Conservation (phyloP, 441 rosid genomes). For the Macaranga tanarius region DNA sequence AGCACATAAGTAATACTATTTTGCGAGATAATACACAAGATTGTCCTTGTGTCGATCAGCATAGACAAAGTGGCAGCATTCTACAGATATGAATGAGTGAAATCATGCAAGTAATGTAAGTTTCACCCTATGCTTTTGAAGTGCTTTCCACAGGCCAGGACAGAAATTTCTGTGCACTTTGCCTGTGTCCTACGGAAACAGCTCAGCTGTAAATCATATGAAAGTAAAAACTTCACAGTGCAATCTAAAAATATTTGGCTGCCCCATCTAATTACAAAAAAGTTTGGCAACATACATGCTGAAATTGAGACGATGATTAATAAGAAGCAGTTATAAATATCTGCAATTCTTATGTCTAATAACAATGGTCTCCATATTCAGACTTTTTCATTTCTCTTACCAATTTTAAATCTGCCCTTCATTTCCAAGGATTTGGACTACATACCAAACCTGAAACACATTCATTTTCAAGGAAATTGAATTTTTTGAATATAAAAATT, state of each 20-base stretch:
- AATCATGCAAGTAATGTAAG: neutral
- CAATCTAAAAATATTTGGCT: neutral
- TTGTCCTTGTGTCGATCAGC: neutral
- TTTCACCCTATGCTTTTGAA: too few species aligned
- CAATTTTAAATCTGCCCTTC: neutral
- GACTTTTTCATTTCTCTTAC: neutral
- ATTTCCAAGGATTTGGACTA: neutral
- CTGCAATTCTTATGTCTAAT: too few species aligned
- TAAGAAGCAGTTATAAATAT: neutral
- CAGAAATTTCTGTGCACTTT: neutral
- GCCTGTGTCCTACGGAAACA: neutral
- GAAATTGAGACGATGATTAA: neutral
- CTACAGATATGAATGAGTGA: neutral
- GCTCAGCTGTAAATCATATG: neutral
- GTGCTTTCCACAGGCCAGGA: neutral
- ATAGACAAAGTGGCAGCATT: neutral
- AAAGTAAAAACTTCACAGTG: too few species aligned
- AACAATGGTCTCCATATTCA: neutral
- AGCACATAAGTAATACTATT: neutral
- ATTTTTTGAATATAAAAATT: neutral
- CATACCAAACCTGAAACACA: neutral
- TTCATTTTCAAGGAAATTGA: neutral
- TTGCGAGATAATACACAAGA: neutral
- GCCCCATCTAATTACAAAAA: neutral
- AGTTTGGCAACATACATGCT: neutral